Evolutionary conservation across 345 rosid species (phyloP).

Genomic region (Boechera retrofracta): DNA sequence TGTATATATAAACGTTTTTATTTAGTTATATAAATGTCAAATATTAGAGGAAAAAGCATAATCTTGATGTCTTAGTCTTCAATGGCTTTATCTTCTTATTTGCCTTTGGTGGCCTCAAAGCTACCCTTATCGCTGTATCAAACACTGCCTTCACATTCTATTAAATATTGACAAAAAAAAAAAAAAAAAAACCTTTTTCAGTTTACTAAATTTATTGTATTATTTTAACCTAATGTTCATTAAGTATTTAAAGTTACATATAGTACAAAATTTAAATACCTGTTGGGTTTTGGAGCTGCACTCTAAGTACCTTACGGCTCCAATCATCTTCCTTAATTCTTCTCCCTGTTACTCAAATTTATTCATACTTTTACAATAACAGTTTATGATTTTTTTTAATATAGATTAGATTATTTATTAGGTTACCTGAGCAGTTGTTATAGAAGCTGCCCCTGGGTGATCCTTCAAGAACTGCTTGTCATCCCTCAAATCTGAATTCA

Average conservation of each 20-base stretch:
- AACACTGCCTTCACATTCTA: slow-evolving; percentile 82
- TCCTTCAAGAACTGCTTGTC: slow-evolving; percentile 63
- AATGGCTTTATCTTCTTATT: slow-evolving; percentile 56
- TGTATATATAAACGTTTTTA: neutral
- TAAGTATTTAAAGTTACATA: neutral
- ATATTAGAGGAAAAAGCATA: slow-evolving; percentile 57
- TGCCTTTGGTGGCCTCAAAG: slow-evolving; percentile 66
- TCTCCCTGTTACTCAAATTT: slow-evolving; percentile 59
- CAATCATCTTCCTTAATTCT: slow-evolving; percentile 73
- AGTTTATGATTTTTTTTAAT: neutral
- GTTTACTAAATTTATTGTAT: neutral
- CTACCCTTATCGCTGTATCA: slow-evolving; percentile 73
- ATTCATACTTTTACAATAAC: neutral
- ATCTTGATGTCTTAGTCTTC: slow-evolving; percentile 45
- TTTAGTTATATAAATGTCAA: neutral
- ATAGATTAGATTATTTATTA: neutral
- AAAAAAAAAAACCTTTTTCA: neutral
- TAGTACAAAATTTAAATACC: slow-evolving; percentile 44
- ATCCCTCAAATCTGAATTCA: slow-evolving; percentile 63
- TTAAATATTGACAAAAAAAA: neutral
- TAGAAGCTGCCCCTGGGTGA: slow-evolving; percentile 68
- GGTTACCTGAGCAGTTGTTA: slow-evolving; percentile 67
- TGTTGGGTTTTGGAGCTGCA: slow-evolving; percentile 90
- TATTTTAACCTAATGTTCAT: neutral
- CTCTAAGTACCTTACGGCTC: slow-evolving; percentile 71